Percentiles rank a stretch among this genome's conserved stretches.
Conservation (phyloP, 106 monocot genomes). For the Allium fistulosum region DNA sequence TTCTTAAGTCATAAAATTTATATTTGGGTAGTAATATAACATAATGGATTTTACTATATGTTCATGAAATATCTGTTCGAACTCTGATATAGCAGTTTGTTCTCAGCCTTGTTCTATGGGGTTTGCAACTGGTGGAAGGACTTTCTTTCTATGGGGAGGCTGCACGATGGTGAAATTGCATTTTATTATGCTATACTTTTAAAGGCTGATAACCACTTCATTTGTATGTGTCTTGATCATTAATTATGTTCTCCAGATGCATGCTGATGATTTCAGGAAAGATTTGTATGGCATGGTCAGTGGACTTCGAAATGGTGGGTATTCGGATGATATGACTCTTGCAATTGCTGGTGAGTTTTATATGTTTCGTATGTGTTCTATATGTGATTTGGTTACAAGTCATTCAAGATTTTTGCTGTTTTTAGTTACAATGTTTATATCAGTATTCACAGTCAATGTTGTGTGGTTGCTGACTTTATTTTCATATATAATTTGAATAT, state of each 20-base stretch:
- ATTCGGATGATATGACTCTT: conserved; percentile 99
- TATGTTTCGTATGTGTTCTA: background rate
- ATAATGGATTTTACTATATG: too few relatives aligned
- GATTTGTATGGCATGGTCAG: conserved; percentile 75
- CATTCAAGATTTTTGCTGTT: too few relatives aligned
- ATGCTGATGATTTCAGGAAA: conserved; percentile 92
- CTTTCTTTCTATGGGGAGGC: conserved; percentile 98
- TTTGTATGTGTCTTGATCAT: conserved; percentile 5
- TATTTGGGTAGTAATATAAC: too few relatives aligned
- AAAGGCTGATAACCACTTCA: background rate
- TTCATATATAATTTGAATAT: background rate
- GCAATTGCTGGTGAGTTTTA: conserved; percentile 76
- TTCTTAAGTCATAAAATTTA: too few relatives aligned
- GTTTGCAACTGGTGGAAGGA: conserved; percentile 98
- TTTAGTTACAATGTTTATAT: too few relatives aligned
- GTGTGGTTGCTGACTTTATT: too few relatives aligned
- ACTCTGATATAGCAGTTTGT: conserved; percentile 8
- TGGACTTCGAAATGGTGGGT: conserved; percentile 93
- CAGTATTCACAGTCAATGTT: too few relatives aligned
- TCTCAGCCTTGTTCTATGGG: conserved; percentile 99
- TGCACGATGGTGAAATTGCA: conserved; percentile 89
- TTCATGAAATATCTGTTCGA: background rate
- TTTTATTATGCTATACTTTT: background rate
- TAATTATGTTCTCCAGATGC: conserved; percentile 59
- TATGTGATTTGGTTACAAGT: too few relatives aligned